Base-by-base conservation (phyloP, 106 monocot genomes). In the Phalaenopsis equestris region DNA sequence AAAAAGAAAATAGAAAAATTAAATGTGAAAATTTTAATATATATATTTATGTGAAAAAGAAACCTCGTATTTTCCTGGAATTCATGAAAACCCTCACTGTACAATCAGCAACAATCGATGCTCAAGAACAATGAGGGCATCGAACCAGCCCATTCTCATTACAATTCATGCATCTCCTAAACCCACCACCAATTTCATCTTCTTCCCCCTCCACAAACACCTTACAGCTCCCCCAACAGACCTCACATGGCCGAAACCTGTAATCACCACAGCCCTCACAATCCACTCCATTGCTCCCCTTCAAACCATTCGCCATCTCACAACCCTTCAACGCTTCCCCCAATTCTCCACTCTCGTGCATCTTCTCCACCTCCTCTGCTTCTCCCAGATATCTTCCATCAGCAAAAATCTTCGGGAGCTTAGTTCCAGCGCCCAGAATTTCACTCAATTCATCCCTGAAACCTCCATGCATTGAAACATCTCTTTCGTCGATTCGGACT, bases 111-210 rank as follows among this genome's bases (percentile, higher is more conserved):
- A 36, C 73, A 21, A 56, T 41, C 58, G 1, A 42, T 0, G 23
- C 12, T 73, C 41, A 79, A 55, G 85, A 89, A 77, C 97, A 97
- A 30, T 85, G 42, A 6, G 87, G 83, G 80, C 96, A 96, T n/a
- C 93, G 70, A 3, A 93, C 91, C 3, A 96, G 83, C 0, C 96
- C 96, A 46, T 96, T 96, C 87, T 96, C 96, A 45, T 96, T 96
- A 76, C 96, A 96, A 55, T 84, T 81, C 14, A 84, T 78, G 77
- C 97, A 97, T 41, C 90, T 85, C 80, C 87, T 75, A 81, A 97
- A 92, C 6, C 82, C 84, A 0, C 85, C 85, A 5, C 19, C 61
- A n/a, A 21, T 0, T 0, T 37, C 79, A 19, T 85, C 86, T 18
- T 79, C 86, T 2, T 77, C 84, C 18, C 82, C 88, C 58, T 84